Evolutionary conservation across 2,329 filamentous ascomycete species (phyloP), one percentile per base, ranked within the genome.

Genomic region (Scedosporium boydii): DNA sequence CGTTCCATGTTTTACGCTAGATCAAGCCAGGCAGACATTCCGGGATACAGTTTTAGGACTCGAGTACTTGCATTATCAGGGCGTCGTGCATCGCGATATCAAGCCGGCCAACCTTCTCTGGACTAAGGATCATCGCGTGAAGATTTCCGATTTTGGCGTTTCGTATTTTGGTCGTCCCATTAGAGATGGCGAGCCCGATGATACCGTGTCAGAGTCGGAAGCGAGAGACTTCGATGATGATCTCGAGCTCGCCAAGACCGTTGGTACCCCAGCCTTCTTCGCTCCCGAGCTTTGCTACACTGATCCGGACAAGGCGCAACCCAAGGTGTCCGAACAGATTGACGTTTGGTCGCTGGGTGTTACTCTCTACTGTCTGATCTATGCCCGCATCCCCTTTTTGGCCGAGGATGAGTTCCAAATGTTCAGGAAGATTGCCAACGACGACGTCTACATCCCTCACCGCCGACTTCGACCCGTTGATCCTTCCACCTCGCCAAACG

Each of bases 91-190:
- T 69, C 85, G 90, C 59, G 90, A 93, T 70, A 93, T 93, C 73
- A 93, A 93, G 71, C 90, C 90, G 1, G 93, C 93, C 44, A 98
- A 98, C 72, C 81, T 99, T 6, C 80, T 99, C 6, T 92, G 93
- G 79, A 96, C 91, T 59, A 87, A 80, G 68, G 88, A 92, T 66
- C 87, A 93, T 68, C 87, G 88, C 14, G 91, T 97, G 70, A 99
- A 99, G 79, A 99, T 99, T 64, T 98, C 95, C 4, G 95, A 99
- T 71, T 99, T 99, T 77, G 95, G 95, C 38, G 95, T 99, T 1
- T 99, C 95, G 1, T 99, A 98, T 74, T 91, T 99, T 65, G 95
- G 95, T 29, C 87, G 91, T 59, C 91, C 91, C 1, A 89, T 93
- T 63, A 84, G 90, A 46, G 91, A 96, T 57, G 90, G 89, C 61